Conservation (phyloP, 1,284 basidiomycete genomes). For the Austropuccinia psidii region DNA sequence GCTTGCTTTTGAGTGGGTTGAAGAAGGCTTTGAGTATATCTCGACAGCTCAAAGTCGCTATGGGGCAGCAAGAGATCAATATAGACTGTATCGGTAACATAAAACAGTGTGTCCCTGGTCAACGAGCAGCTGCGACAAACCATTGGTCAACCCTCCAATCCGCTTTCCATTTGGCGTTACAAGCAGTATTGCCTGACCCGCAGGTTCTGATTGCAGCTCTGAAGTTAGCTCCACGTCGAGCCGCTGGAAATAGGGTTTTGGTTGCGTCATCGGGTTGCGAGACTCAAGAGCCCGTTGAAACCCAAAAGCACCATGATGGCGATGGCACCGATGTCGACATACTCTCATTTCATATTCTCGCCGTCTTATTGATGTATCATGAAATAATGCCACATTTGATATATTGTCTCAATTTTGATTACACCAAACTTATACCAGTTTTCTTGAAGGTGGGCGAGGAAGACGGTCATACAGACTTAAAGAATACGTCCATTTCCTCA, state of each 20-base stretch:
- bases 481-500: background rate
- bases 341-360: constrained; percentile 22
- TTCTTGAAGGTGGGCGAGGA: constrained; percentile 19
- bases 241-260: too few relatives aligned
- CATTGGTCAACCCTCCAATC: constrained; percentile 10
- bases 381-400: constrained; percentile 23
- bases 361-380: constrained; percentile 20
- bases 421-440: constrained; percentile 27
- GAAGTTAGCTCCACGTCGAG: constrained; percentile 2
- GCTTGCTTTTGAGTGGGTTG: constrained; percentile 18
- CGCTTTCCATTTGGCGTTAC: constrained; percentile 13
- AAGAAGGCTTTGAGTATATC: constrained; percentile 24
- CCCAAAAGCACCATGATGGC: background rate
- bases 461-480: background rate
- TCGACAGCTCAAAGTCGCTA: background rate
- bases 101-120: too few relatives aligned
- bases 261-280: too few relatives aligned
- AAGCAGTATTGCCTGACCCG: constrained; percentile 24
- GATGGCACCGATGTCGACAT: background rate
- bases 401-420: constrained; percentile 23
- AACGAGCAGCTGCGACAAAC: background rate
- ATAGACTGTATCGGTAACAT: too few relatives aligned
- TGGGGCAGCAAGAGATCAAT: background rate
- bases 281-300: too few relatives aligned
- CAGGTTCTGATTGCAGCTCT: constrained; percentile 32